Evolutionary conservation across 1,284 basidiomycete genomes (phyloP), one percentile per base, ranked within the genome.

Genomic region (Marasmius fiardii): DNA sequence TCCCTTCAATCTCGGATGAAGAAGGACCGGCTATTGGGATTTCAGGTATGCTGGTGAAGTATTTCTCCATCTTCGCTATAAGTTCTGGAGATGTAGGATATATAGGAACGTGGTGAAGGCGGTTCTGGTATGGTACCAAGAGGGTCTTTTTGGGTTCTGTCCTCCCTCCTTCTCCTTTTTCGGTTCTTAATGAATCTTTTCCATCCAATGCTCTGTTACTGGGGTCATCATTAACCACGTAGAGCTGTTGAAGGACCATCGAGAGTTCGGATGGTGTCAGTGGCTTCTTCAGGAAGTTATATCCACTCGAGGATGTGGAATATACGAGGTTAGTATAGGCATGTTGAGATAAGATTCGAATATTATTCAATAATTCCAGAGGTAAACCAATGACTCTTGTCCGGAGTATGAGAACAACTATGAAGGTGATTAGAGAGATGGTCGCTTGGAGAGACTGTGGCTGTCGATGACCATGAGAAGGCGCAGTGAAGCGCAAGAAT

Each of bases 241-340:
- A 86, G 2, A 85, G 70, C 62, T 82, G 77, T 67, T 86, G 83
- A 39, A 83, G 62, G 0, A 79, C 78, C 45, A 73, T 65, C 11
- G 69, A 64, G 4, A 84, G 69, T 54, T 83, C 77, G 44, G 79
- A 74, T 23, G 74, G 67, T 2, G 74, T 70, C 16, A 77, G 16
- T 20, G 11, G 39, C 55, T 16, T 66, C 65, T 33, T 65, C 64
- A 4, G 61, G 61, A 26, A 58, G 57, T 41, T 20, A 65, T 57
- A 14, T 65, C 63, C 16, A 54, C 59, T 54, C 55, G 61, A 44
- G 66, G 63, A 41, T 7, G 3, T 37, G n/a, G 35, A 37, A 5
- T 37, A 12, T 11, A n/a, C n/a, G 35, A 37, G n/a, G 35, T 18
- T 41, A 2, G 39, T 41, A 16, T 18, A 16, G 16, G 20, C n/a